phyloP scores from a whole-genome alignment of 768 basidiomycete genomes.

The Mycena venus region DNA sequence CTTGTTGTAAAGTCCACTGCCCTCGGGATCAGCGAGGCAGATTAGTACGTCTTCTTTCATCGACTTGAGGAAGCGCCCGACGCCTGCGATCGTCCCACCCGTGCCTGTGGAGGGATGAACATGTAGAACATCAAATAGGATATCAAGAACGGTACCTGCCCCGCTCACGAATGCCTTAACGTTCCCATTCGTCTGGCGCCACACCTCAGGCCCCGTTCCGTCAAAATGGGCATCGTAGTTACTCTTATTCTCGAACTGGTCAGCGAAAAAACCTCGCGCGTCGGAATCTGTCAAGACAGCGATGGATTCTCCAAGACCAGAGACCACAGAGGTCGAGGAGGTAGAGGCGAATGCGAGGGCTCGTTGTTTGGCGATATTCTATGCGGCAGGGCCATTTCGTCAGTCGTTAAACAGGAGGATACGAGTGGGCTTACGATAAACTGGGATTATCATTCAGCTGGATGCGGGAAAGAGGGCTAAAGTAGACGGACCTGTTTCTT shows the following conservation, averaged over 20 bases:
- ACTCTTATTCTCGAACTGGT: slow-evolving; percentile 97
- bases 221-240: slow-evolving; percentile 92
- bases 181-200: slow-evolving; percentile 89
- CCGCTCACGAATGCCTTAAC: slow-evolving; percentile 91
- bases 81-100: slow-evolving; percentile 94
- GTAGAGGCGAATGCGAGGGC: slow-evolving; percentile 78
- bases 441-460: slow-evolving; percentile 44
- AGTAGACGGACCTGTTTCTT: slow-evolving; percentile 81
- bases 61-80: slow-evolving; percentile 83
- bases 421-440: slow-evolving; percentile 67
- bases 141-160: slow-evolving; percentile 63
- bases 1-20: slow-evolving; percentile 96
- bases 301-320: slow-evolving; percentile 66
- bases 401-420: neutral
- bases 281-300: slow-evolving; percentile 52
- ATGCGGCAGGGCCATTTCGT: neutral
- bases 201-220: slow-evolving; percentile 96
- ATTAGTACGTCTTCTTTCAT: slow-evolving; percentile 76
- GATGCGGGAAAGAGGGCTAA: neutral
- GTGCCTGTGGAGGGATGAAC: slow-evolving; percentile 69
- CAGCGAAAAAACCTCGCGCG: slow-evolving; percentile 86
- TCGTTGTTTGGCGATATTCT: slow-evolving; percentile 91
- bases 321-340: slow-evolving; percentile 61
- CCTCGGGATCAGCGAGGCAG: slow-evolving; percentile 91
- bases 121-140: neutral